Conservation (phyloP, 805 yeast species). For the Zygosaccharomyces pseudorouxii region DNA sequence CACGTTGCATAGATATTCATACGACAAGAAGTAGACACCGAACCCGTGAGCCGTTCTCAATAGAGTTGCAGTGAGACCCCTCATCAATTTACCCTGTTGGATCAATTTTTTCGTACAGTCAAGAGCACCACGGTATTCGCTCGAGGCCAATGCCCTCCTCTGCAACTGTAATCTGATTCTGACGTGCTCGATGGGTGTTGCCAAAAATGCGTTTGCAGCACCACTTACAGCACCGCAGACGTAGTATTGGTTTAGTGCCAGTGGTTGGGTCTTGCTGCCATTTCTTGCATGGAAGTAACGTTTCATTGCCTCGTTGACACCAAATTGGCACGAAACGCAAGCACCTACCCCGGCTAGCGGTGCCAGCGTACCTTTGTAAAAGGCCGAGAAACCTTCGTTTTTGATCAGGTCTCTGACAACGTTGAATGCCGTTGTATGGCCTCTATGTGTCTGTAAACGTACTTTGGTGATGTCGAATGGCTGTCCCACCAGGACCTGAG, state of each 20-base stretch:
- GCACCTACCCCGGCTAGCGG: conserved; percentile 97
- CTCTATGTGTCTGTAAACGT: conserved; percentile 79
- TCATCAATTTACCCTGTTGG: conserved; percentile 56
- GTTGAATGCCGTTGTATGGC: conserved; percentile 65
- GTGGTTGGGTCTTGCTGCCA: conserved; percentile 25
- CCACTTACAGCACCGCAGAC: conserved; percentile 93
- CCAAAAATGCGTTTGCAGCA: conserved; percentile 80
- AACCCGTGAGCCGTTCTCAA: conserved; percentile 82
- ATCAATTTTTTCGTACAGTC: conserved; percentile 47
- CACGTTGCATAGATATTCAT: conserved; percentile 75
- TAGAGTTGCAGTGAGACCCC: conserved; percentile 80
- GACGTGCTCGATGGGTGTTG: conserved; percentile 91
- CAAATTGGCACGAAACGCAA: conserved; percentile 92
- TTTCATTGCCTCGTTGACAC: conserved; percentile 92
- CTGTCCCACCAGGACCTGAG: conserved; percentile 93
- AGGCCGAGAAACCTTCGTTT: conserved; percentile 81
- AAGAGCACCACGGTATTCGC: conserved; percentile 51
- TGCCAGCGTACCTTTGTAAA: conserved; percentile 90
- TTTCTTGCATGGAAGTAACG: conserved; percentile 53
- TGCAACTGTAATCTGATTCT: conserved; percentile 85
- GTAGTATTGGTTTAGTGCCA: conserved; percentile 61
- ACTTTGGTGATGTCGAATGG: conserved; percentile 96
- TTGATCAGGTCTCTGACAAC: conserved; percentile 67
- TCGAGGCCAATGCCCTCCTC: conserved; percentile 37
- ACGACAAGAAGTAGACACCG: conserved; percentile 84